Evolutionary conservation across 1,139 yeast species (phyloP).

Genomic region (Groenewaldozyma auringiensis): DNA sequence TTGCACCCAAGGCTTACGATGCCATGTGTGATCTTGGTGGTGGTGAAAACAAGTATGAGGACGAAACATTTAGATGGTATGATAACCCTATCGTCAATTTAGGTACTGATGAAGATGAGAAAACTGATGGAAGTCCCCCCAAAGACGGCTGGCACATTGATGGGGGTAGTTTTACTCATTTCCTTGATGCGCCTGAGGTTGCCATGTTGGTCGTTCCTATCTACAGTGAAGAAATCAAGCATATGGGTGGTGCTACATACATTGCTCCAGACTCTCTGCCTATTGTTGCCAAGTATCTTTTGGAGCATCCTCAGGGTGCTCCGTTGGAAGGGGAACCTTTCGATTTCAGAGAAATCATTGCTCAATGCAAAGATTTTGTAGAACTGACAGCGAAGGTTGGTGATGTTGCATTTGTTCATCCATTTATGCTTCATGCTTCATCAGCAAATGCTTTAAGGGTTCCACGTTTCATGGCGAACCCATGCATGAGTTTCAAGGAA

Average conservation of each 20-base stretch:
- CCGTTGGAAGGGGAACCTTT: slow-evolving; percentile 4
- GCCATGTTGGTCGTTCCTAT: slow-evolving; percentile 13
- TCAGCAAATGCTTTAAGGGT: slow-evolving; percentile 10
- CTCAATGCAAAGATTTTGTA: slow-evolving; percentile 11
- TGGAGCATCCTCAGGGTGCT: slow-evolving; percentile 11
- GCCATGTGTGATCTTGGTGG: slow-evolving; percentile 13
- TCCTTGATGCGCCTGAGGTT: slow-evolving; percentile 12
- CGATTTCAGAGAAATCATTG: slow-evolving; percentile 6
- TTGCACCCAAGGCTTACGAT: slow-evolving; percentile 10
- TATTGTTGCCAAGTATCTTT: slow-evolving; percentile 9
- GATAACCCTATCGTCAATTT: slow-evolving; percentile 11
- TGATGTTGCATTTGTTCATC: slow-evolving; percentile 11
- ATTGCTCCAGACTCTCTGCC: slow-evolving; percentile 11
- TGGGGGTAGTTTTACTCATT: slow-evolving; percentile 13
- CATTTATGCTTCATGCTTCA: slow-evolving; percentile 10
- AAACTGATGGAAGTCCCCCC: slow-evolving; percentile 10
- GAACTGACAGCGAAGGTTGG: slow-evolving; percentile 12
- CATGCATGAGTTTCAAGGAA: slow-evolving; percentile 11
- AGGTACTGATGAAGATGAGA: slow-evolving; percentile 10
- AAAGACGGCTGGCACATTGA: slow-evolving; percentile 13
- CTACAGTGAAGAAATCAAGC: slow-evolving; percentile 10
- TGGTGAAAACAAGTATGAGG: slow-evolving; percentile 10
- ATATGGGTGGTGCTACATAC: slow-evolving; percentile 13
- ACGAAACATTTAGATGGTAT: slow-evolving; percentile 12
- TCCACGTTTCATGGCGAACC: slow-evolving; percentile 12